Percentiles rank a stretch among this genome's conserved stretches.
Evolutionary conservation across 1,139 yeast genomes (phyloP).

Genomic region (Blastobotrys indianensis): DNA sequence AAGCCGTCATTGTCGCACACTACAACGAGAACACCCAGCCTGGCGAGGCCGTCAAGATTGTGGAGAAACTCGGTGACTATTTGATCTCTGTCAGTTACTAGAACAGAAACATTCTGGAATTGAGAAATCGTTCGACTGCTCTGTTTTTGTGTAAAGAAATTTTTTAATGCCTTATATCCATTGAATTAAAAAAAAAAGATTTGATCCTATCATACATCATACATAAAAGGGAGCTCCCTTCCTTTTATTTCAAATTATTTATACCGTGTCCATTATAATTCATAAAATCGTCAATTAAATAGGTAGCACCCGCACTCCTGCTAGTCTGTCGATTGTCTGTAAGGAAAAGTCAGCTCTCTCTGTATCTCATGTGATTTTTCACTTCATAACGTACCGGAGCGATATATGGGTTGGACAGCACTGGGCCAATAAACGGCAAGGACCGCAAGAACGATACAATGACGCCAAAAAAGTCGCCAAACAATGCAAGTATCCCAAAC

Average conservation of each 20-base stretch:
- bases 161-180: neutral
- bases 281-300: constrained; percentile 35
- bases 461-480: constrained; percentile 89
- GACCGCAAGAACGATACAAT: constrained; percentile 85
- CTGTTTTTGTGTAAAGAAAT: neutral
- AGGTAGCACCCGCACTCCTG: constrained; percentile 61
- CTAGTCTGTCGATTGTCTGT: constrained; percentile 48
- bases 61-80: constrained; percentile 93
- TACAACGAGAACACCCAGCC: constrained; percentile 74
- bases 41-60: constrained; percentile 91
- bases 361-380: too few species aligned
- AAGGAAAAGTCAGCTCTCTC: constrained; percentile 3
- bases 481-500: constrained; percentile 79
- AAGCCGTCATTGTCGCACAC: constrained; percentile 89
- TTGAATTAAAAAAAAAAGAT: neutral
- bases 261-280: neutral
- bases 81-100: constrained; percentile 81
- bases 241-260: neutral
- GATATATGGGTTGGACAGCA: constrained; percentile 70
- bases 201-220: neutral
- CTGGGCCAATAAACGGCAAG: constrained; percentile 81
- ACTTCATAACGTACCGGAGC: constrained; percentile 59
- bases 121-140: neutral
- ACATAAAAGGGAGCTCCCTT: neutral
- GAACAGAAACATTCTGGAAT: neutral